phyloP scores from a whole-genome alignment of 2,329 filamentous ascomycete species.

The Sphaceloma murrayae region DNA sequence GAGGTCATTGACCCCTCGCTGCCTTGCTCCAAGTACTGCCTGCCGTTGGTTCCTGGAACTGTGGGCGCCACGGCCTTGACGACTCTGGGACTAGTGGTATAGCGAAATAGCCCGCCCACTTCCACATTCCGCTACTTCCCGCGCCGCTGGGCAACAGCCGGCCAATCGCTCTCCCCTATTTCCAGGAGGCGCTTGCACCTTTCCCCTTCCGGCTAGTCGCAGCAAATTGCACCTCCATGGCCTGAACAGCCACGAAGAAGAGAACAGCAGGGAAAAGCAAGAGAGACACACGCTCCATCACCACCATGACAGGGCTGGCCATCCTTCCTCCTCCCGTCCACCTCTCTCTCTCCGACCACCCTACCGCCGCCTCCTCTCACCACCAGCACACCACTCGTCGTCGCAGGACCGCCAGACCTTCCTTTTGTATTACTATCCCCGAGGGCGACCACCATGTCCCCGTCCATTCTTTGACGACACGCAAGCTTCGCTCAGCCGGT shows the following conservation, averaged over 20 bases:
- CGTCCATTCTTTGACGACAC: conserved; percentile 10
- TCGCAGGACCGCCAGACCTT: conserved; percentile 8
- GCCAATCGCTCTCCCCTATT: conserved; percentile 13
- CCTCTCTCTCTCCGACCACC: conserved; percentile 5
- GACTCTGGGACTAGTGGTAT: conserved; percentile 8
- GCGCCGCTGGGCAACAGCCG: conserved; percentile 6
- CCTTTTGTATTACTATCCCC: conserved; percentile 12
- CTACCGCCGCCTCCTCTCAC: conserved; percentile 6
- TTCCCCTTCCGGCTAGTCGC: too few species aligned
- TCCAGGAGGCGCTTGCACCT: background rate
- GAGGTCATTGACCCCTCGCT: too few species aligned
- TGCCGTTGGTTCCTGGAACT: conserved; percentile 15
- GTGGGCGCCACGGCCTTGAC: background rate
- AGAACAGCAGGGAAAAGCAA: conserved; percentile 14
- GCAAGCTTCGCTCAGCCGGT: conserved; percentile 8
- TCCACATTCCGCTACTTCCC: conserved; percentile 6
- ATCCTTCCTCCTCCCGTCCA: conserved; percentile 10
- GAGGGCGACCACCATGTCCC: conserved; percentile 16
- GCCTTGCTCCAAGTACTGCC: background rate
- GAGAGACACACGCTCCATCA: conserved; percentile 9
- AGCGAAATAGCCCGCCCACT: conserved; percentile 2
- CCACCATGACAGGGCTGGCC: conserved; percentile 10
- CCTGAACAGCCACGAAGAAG: too few species aligned
- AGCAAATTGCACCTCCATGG: too few species aligned
- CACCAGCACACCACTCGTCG: conserved; percentile 14